Evolutionary conservation across 2,329 filamentous ascomycete species (phyloP).

Genomic region (Aspergillus thermomutatus): DNA sequence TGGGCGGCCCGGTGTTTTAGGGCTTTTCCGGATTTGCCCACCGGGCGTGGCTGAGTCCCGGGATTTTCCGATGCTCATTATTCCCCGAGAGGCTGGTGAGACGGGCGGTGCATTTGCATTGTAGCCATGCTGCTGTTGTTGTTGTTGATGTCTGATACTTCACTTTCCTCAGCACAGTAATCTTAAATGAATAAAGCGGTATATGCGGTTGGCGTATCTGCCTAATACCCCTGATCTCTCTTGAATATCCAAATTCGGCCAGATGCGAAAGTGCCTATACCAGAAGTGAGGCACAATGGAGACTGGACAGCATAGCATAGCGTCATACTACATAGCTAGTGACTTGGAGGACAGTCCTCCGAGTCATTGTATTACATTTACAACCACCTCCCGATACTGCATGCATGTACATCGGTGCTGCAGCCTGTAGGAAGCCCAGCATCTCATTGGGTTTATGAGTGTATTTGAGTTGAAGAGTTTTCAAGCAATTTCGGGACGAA

Average conservation of each 20-base stretch:
- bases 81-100: background rate
- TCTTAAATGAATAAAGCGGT: background rate
- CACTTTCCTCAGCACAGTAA: too few relatives aligned
- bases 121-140: too few relatives aligned
- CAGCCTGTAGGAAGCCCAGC: background rate
- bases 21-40: constrained; percentile 21
- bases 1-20: constrained; percentile 20
- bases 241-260: background rate
- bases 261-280: background rate
- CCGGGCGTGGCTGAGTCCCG: constrained; percentile 12
- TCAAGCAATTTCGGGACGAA: background rate
- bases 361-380: background rate
- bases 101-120: background rate
- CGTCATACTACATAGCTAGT: constrained; percentile 9
- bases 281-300: too few relatives aligned
- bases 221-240: background rate
- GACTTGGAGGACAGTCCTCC: constrained; percentile 24
- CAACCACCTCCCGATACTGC: background rate
- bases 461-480: background rate
- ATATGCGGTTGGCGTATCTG: too few relatives aligned
- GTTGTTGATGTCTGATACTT: too few relatives aligned
- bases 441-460: background rate
- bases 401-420: background rate
- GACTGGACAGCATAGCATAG: background rate
- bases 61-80: constrained; percentile 8